These are phyloP conservation scores for Botrytis paeoniae DNA, from an alignment of 2,329 filamentous ascomycete genomes.

Conservation along the genomic window DNA sequence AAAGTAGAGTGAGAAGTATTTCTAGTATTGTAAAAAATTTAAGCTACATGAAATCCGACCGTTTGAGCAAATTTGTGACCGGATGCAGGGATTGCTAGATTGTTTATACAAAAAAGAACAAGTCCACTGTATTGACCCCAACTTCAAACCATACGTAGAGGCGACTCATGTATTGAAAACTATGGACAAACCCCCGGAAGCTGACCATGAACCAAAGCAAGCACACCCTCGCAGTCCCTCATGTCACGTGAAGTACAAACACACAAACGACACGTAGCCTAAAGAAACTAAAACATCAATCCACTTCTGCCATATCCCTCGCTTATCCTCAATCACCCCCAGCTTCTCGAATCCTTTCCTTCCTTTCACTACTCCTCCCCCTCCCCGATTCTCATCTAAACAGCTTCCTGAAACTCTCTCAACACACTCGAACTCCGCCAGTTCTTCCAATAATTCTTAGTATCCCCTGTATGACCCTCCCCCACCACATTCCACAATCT, in stretches of 20 bases:
- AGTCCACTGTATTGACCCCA: accelerated
- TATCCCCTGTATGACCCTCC: not conserved
- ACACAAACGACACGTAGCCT: not conserved
- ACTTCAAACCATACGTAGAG: accelerated
- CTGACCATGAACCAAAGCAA: accelerated
- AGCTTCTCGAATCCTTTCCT: not conserved
- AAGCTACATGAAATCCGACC: accelerated
- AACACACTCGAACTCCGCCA: not conserved
- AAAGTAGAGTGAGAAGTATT: not conserved
- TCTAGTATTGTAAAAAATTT: not conserved
- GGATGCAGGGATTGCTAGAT: not conserved
- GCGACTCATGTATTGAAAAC: not conserved
- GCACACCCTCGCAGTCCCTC: not conserved
- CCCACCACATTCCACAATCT: not conserved
- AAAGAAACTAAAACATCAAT: not conserved
- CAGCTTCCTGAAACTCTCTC: not conserved
- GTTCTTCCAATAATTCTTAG: not conserved
- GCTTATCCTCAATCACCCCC: not conserved
- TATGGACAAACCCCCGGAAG: not conserved
- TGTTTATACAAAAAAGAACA: accelerated
- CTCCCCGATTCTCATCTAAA: not conserved
- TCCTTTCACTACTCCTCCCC: too few species aligned
- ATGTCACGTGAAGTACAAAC: accelerated
- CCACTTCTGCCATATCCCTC: not conserved
- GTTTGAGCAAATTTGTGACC: not conserved